Base-by-base conservation (phyloP, 179 eudicot genomes). In the Pouteria campechiana region DNA sequence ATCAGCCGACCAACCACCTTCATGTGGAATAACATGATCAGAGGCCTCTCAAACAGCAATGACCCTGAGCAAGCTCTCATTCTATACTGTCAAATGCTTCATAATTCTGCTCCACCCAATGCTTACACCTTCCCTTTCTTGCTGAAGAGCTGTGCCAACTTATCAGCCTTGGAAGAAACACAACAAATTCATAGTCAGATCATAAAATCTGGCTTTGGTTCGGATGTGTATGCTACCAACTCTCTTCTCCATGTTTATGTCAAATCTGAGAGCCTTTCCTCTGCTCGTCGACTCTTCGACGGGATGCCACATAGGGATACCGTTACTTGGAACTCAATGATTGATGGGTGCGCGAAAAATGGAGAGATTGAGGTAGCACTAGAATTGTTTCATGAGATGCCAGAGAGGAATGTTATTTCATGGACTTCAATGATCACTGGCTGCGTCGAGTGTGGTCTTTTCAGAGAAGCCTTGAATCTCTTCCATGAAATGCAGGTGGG, bases 381-480 rank as follows among this genome's bases (percentile, higher is more conserved):
- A n/a, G n/a, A n/a, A 20, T 58, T 78, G 78, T 78, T 78, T 10
- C 73, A 74, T 44, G 66, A 38, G 53, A 78, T 78, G 86, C 5
- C 50, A 6, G n/a, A 13, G 4, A 67, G 66, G 41, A 71, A 54
- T 42, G 32, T 74, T 36, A 73, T 74, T 13, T 67, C 86, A 17
- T 78, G 86, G 81, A 78, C 74, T 46, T 64, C 73, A 7, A 37
- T 74, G 0, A 59, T 78, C 17, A 43, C 68, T 5, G 75, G 68
- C 52, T 53, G 46, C 21, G 58, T 58, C 39, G 70, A 56, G 37
- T 55, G 59, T 40, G 45, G 41, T 1, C 27, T 41, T 49, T 61
- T 54, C 37, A 3, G 14, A 25, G 72, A 67, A 24, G 41, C 57
- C 1, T 10, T 70, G 23, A 55, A 52, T 53, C 7, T 60, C 37